Conservation (phyloP, 176 grass and related monocot genomes). For the Eleusine indica region DNA sequence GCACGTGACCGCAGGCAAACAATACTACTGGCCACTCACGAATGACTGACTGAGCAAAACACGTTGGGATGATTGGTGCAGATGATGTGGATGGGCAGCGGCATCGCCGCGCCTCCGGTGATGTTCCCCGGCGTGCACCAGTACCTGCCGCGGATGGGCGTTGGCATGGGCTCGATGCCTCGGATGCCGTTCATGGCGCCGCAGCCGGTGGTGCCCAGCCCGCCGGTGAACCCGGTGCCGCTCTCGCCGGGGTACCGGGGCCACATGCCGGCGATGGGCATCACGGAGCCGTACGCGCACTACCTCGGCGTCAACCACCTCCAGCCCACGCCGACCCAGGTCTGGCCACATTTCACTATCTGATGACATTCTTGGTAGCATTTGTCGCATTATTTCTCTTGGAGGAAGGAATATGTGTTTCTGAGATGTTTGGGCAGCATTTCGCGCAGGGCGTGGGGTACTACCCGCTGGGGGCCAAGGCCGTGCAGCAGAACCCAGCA, state of each 20-base stretch:
- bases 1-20: not conserved
- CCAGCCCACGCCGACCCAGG: slow-evolving; percentile 51
- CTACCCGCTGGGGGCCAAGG: slow-evolving; percentile 58
- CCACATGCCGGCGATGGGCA: slow-evolving; percentile 55
- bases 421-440: slow-evolving; percentile 46
- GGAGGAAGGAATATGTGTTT: not conserved
- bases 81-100: slow-evolving; percentile 99
- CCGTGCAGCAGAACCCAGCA: slow-evolving; percentile 49
- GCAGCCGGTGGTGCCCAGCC: slow-evolving; percentile 32
- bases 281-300: slow-evolving; percentile 58
- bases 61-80: not conserved
- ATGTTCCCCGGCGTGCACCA: slow-evolving; percentile 89
- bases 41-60: not conserved
- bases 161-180: slow-evolving; percentile 58
- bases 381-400: not conserved
- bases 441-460: slow-evolving; percentile 65
- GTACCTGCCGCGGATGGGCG: slow-evolving; percentile 66
- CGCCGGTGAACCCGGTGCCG: slow-evolving; percentile 42
- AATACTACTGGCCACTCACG: not conserved
- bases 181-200: slow-evolving; percentile 71
- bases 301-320: slow-evolving; percentile 68
- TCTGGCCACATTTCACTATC: not conserved
- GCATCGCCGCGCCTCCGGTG: slow-evolving; percentile 68
- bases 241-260: slow-evolving; percentile 47
- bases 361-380: too few relatives aligned